Percentiles rank a stretch among this genome's conserved stretches.
phyloP scores from a whole-genome alignment of 179 eudicot species.

The Nepenthes alata region DNA sequence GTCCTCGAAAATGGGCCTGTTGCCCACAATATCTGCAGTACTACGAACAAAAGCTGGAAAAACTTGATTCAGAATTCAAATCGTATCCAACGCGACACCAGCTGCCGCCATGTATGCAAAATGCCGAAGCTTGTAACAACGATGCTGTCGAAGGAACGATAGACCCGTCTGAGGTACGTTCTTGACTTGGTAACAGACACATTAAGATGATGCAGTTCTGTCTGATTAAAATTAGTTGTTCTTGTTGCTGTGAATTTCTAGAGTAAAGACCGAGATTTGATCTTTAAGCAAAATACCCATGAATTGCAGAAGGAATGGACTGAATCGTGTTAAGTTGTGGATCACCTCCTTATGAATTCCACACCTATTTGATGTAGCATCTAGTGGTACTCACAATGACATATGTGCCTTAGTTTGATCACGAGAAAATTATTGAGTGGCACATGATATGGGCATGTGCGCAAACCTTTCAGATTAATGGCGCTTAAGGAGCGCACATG shows the following conservation, averaged over 20 bases:
- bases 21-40: conserved; percentile 67
- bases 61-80: conserved; percentile 21
- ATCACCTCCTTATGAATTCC: too few species aligned
- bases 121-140: conserved; percentile 32
- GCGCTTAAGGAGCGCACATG: too few species aligned
- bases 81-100: conserved; percentile 20
- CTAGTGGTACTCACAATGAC: too few species aligned
- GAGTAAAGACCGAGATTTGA: conserved; percentile 47
- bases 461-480: too few species aligned
- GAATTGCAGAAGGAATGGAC: conserved; percentile 87
- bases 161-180: conserved; percentile 38
- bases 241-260: conserved; percentile 14
- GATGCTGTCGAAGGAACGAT: conserved; percentile 14
- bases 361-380: too few species aligned
- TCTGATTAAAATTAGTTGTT: conserved; percentile 4
- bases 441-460: too few species aligned
- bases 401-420: too few species aligned
- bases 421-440: too few species aligned
- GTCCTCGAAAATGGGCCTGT: conserved; percentile 27
- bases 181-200: not conserved
- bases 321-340: conserved; percentile 19
- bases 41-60: conserved; percentile 49
- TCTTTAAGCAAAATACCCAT: conserved; percentile 41
- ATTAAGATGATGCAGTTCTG: not conserved
- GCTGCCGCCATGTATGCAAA: conserved; percentile 78